Evolutionary conservation across 2,329 filamentous ascomycete species (phyloP), one percentile per base, ranked within the genome.

Genomic region (Graphilbum sp.): DNA sequence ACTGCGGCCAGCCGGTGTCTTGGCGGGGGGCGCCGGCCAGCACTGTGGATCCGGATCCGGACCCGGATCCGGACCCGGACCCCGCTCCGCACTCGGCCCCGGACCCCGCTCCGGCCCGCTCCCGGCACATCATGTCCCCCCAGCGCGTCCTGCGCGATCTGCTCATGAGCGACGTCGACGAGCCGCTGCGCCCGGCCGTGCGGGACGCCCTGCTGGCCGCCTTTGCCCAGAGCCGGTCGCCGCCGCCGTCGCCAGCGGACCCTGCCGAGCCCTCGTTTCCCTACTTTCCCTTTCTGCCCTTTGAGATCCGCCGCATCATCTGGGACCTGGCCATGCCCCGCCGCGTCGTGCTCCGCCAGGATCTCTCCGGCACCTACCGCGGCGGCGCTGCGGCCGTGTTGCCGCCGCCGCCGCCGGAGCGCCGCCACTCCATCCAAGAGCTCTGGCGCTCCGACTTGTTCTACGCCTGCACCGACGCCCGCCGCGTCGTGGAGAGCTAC

Each of bases 361-460:
- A 47, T 19, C 37, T 47, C 13, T 12, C 1, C n/a, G 20, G 17
- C 5, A 2, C 18, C 16, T 17, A 29, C 23, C 9, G 21, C n/a
- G 27, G 13, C 25, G 16, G 24, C 25, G 16, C 5, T 18, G 12
- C 9, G 6, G 18, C 32, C n/a, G n/a, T n/a, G n/a, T 13, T n/a
- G 3, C 19, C 15, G 2, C n/a, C 12, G 11, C 18, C 17, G 32
- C 32, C 19, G 19, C 30, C 21, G 6, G 5, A 5, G 6, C n/a
- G 34, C 17, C 12, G 5, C 11, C 41, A 43, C 35, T 31, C 43
- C 8, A 7, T 40, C 11, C 29, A 43, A 8, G 39, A 41, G 33
- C 43, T 45, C 12, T 45, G 43, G 45, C 40, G 39, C n/a, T 43
- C 43, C 3, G 45, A 45, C 32, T 32, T 47, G 12, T 47, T 45